Conservation (phyloP, 805 yeast species). For the Wickerhamiella australiensis region DNA sequence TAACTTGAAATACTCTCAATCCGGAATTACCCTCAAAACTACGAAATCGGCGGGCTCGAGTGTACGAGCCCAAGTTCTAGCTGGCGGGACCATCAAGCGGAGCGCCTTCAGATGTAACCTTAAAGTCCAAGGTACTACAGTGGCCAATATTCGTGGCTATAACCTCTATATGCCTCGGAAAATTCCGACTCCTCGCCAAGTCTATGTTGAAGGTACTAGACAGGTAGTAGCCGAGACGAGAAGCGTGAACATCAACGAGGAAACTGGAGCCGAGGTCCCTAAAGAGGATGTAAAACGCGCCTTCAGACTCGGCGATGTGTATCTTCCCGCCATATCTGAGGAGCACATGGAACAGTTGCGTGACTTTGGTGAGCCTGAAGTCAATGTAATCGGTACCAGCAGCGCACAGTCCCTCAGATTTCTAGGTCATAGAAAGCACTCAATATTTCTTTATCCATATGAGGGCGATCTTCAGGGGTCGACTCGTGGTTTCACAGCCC, state of each 20-base stretch:
- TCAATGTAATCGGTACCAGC: constrained; percentile 46
- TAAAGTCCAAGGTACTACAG: constrained; percentile 29
- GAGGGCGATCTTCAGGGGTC: constrained; percentile 51
- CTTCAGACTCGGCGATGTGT: constrained; percentile 33
- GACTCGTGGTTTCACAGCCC: constrained; percentile 48
- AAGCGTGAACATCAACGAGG: constrained; percentile 31
- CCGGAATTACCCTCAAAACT: neutral
- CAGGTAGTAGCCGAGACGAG: constrained; percentile 42
- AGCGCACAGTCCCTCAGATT: constrained; percentile 26
- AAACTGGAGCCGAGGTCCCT: constrained; percentile 36
- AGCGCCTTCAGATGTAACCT: constrained; percentile 13
- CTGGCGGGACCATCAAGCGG: constrained; percentile 14
- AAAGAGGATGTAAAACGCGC: constrained; percentile 30
- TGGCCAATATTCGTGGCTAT: constrained; percentile 58
- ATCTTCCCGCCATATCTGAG: constrained; percentile 29
- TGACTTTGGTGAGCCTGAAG: constrained; percentile 35
- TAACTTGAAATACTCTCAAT: constrained; percentile 2
- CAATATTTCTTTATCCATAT: constrained; percentile 59
- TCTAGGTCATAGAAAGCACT: constrained; percentile 40
- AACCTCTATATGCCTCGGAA: constrained; percentile 47
- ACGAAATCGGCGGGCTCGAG: neutral
- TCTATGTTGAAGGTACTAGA: constrained; percentile 43
- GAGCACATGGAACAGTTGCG: constrained; percentile 30
- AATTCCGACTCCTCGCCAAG: constrained; percentile 37
- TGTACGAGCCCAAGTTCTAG: constrained; percentile 12